Evolutionary conservation across 163 green algal species (phyloP), one percentile per base, ranked within the genome.

Genomic region (Chlamydomonas reinhardtii): DNA sequence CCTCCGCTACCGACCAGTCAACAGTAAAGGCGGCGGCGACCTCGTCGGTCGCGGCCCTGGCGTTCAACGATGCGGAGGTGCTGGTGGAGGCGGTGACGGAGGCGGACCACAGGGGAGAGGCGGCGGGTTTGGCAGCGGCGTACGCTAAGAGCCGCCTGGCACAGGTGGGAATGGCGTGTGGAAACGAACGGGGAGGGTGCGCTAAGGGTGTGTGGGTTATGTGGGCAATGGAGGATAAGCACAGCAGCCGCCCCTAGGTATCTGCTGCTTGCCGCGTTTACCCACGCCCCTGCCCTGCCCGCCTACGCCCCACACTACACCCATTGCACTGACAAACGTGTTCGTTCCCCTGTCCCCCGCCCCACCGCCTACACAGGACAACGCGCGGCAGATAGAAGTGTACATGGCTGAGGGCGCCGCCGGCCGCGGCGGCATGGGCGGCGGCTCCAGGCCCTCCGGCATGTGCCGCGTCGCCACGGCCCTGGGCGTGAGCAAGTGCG

Each of bases 81-180:
- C 87, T 96, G 35, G 91, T 94, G 54, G 93, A 96, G 76, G 77
- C 94, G 22, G 94, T 94, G 11, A 93, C 92, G 56, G 71, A 90
- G 69, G 92, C 90, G 27, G 89, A 92, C 76, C 56, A 86, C 25
- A 34, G 82, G 0, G 84, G 84, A 4, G 69, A 84, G 64, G 74
- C 74, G 35, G 76, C 11, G n/a, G 27, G 24, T 27, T 76, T 92
- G 74, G 89, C 92, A 24, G 76, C 75, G 0, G 74, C 39, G 14
- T 95, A 94, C 43, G n/a, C 48, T 14, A 75, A 68, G 20, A 91
- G 84, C 43, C 54, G 14, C 27, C 65, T 88, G 64, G 48, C 48
- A 14, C 48, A 78, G 69, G 79, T 86, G 71, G 17, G 54, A 32
- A 14, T 56, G 48, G 48, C 12, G 19, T 16, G 43, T 54, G 43